phyloP scores from a whole-genome alignment of 2,329 filamentous ascomycete species.

The Colletotrichum somersetense region DNA sequence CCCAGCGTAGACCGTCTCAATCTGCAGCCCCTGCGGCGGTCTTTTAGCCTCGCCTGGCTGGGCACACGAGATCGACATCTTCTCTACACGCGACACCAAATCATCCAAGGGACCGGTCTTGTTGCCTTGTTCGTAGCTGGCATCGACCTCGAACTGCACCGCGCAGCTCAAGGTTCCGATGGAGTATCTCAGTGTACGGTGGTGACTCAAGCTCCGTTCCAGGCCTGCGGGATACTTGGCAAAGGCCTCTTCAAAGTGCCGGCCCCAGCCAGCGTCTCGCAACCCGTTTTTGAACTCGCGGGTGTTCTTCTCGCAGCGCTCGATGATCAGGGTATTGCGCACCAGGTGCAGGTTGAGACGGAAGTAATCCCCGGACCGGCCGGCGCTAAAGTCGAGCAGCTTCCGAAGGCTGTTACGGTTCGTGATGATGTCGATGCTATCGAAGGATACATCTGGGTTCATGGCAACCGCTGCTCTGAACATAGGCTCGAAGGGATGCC shows the following conservation, averaged over 20 bases:
- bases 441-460: conserved; percentile 45
- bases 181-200: conserved; percentile 14
- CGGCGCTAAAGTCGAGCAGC: background rate
- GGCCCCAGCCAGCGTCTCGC: background rate
- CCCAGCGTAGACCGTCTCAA: background rate
- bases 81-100: background rate
- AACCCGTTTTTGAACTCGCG: background rate
- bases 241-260: conserved; percentile 8
- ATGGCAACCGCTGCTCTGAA: conserved; percentile 47
- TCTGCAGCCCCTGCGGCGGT: background rate
- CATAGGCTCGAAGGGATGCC: conserved; percentile 47
- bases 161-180: conserved; percentile 11
- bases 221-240: background rate
- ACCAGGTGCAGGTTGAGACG: conserved; percentile 1
- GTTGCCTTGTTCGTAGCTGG: background rate
- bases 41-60: background rate
- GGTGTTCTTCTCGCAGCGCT: background rate
- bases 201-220: background rate
- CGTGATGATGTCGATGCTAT: conserved; percentile 48
- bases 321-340: conserved; percentile 14
- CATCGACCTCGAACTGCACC: conserved; percentile 28
- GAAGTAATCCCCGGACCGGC: background rate
- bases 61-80: background rate
- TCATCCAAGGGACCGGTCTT: background rate
- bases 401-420: conserved; percentile 44